Base-by-base conservation (phyloP, 768 basidiomycete genomes). In the Mycena galericulata region DNA sequence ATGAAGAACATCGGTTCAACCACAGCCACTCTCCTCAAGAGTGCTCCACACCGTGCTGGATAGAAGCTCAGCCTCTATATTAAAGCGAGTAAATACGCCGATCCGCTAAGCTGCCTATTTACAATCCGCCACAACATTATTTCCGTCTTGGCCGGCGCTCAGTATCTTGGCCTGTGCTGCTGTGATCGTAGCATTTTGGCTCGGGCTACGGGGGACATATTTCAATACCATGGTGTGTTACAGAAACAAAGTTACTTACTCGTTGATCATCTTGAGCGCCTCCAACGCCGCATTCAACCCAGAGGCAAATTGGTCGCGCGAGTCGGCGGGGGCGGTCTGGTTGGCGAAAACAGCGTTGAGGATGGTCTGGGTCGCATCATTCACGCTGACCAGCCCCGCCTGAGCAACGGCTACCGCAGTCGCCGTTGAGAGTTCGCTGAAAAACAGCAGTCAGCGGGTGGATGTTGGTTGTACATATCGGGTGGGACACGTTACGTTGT, bases 1-100 rank as follows among this genome's bases (percentile, higher is more conserved):
- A 83, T 85, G 81, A 73, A 75, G 65, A 82, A 83, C 70, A 76
- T 83, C 20, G 75, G 77, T 47, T 59, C 70, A 18, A 75, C 78
- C n/a, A 72, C 80, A 11, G 62, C 71, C 5, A 75, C 76, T 26
- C 75, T 86, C 30, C 63, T 66, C 8, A 41, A 57, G 8, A 74
- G 78, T 22, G 75, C 84, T 14, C 75, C 77, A n/a, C n/a, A 6
- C 34, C 34, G n/a, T n/a, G n/a, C n/a, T n/a, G n/a, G n/a, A 36
- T 36, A 36, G 8, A 36, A 7, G 8, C 14, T 14, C 6, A 36
- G 34, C 6, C 6, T 6, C 34, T 36, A 14, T 36, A 36, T 36
- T 36, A 14, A 36, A 36, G 34, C 6, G 6, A 36, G n/a, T 36
- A 14, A 7, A 36, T 6, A 7, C 34, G 34, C 34, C 14, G 34